Percentiles rank a stretch among this genome's conserved stretches.
Conservation (phyloP, 2,329 filamentous ascomycete genomes). For the Zasmidium angulare region DNA sequence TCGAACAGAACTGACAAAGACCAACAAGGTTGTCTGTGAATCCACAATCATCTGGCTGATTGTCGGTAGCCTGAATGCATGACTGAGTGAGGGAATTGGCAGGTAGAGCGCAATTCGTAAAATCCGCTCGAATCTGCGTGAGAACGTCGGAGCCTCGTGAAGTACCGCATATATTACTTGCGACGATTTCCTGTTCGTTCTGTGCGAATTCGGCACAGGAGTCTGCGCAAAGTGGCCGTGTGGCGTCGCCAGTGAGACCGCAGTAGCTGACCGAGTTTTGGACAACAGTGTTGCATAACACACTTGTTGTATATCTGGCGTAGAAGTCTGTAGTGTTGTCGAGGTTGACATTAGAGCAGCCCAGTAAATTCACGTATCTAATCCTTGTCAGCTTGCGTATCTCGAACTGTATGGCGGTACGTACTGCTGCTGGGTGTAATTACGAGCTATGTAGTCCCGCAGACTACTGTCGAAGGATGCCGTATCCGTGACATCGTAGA, state of each 20-base stretch:
- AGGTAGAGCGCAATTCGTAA: slow-evolving; percentile 83
- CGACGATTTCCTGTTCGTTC: slow-evolving; percentile 81
- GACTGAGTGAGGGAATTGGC: slow-evolving; percentile 70
- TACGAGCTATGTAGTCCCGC: slow-evolving; percentile 68
- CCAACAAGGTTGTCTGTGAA: slow-evolving; percentile 70
- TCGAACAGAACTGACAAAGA: slow-evolving; percentile 81
- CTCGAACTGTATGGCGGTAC: slow-evolving; percentile 27
- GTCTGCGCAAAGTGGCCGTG: slow-evolving; percentile 80
- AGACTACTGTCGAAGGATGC: slow-evolving; percentile 76
- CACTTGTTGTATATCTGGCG: slow-evolving; percentile 86
- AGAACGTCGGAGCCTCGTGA: slow-evolving; percentile 61
- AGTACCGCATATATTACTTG: slow-evolving; percentile 72
- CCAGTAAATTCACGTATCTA: slow-evolving; percentile 80
- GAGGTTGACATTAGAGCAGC: slow-evolving; percentile 75
- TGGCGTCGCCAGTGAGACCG: slow-evolving; percentile 60
- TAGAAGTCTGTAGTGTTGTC: slow-evolving; percentile 80
- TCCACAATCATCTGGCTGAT: slow-evolving; percentile 86
- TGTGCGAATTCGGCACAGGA: slow-evolving; percentile 84
- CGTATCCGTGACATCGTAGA: slow-evolving; percentile 74
- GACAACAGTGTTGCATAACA: slow-evolving; percentile 90
- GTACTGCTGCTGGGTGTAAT: slow-evolving; percentile 78
- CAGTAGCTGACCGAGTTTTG: slow-evolving; percentile 80
- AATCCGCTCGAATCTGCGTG: slow-evolving; percentile 83
- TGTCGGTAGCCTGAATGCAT: slow-evolving; percentile 74
- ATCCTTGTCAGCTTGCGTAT: slow-evolving; percentile 33